Evolutionary conservation across 495 filamentous ascomycete genomes (phyloP).

Genomic region (Cladorrhinum samala): DNA sequence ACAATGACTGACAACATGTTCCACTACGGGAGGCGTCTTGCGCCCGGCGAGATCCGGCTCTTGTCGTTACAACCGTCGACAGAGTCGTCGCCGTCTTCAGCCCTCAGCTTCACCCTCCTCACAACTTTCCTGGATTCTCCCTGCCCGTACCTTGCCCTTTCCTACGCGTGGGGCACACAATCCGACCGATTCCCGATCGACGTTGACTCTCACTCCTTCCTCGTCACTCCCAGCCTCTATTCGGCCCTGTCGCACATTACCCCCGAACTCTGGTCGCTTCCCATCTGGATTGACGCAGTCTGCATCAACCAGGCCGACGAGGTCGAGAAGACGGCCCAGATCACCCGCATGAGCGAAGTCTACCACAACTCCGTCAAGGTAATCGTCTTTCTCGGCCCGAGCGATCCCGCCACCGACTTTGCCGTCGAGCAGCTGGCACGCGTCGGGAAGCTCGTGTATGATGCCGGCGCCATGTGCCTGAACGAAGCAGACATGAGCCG

Average conservation of each 20-base stretch:
- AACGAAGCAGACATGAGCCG: background rate
- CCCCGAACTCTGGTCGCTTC: background rate
- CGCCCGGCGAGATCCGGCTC: background rate
- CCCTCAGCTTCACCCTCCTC: background rate
- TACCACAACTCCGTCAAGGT: background rate
- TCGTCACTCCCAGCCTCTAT: background rate
- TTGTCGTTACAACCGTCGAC: background rate
- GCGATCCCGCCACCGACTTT: background rate
- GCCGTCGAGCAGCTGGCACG: background rate
- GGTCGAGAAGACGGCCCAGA: background rate
- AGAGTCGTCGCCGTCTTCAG: too few relatives aligned
- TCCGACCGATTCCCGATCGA: background rate
- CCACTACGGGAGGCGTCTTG: too few relatives aligned
- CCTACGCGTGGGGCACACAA: background rate
- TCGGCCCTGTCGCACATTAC: background rate
- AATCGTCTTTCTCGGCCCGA: background rate
- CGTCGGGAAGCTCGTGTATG: background rate
- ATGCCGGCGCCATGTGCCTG: background rate
- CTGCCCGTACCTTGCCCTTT: background rate
- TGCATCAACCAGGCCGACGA: background rate
- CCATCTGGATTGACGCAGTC: background rate
- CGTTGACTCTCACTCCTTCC: background rate
- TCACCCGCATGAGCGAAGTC: background rate
- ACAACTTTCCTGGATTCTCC: background rate
- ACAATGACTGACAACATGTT: too few relatives aligned